Evolutionary conservation across 23 red algal species (phyloP), one percentile per base, ranked within the genome.

Genomic region (Gracilaria gracilis): DNA sequence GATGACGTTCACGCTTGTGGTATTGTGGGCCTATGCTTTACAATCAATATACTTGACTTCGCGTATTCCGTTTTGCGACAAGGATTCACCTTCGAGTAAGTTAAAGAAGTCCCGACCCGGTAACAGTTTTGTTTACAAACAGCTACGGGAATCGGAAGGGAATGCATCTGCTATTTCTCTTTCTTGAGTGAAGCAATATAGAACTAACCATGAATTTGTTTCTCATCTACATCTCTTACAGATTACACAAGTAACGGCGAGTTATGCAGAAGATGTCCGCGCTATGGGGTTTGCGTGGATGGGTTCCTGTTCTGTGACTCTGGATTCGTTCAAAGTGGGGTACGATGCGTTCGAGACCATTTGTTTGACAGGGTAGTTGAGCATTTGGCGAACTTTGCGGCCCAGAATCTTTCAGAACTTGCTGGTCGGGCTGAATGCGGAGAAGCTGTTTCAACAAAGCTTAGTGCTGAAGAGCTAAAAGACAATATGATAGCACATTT

Each of bases 261-360:
- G 13, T 36, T 47, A n/a, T 89, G 85, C 55, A 27, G 85, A 25
- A 78, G 27, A 29, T 89, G 85, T 23, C 85, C 85, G 6, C 67
- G 20, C 16, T 9, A 59, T 77, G 85, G 85, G 6, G 61, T 40
- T 19, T 89, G 85, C 40, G 6, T 11, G 13, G 29, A 39, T 44
- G 85, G 85, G 24, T 20, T 12, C 5, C 21, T 89, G 31, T 28
- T 33, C 24, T 89, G 85, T 28, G 54, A 80, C 15, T 50, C 67
- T 21, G 85, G 85, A 32, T 89, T 77, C 35, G 72, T 89, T 36
- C 35, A 25, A 59, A 25, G 24, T 9, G 62, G 62, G 2, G 35
- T 25, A 33, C 57, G 33, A 46, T 89, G 85, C 28, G 71, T 80
- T 38, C 62, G 54, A n/a, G 85, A 89, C 61, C 85, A 89, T 25